Evolutionary conservation across 768 basidiomycete genomes (phyloP), one percentile per base, ranked within the genome.

Genomic region (Phlegmacium glaucopus): DNA sequence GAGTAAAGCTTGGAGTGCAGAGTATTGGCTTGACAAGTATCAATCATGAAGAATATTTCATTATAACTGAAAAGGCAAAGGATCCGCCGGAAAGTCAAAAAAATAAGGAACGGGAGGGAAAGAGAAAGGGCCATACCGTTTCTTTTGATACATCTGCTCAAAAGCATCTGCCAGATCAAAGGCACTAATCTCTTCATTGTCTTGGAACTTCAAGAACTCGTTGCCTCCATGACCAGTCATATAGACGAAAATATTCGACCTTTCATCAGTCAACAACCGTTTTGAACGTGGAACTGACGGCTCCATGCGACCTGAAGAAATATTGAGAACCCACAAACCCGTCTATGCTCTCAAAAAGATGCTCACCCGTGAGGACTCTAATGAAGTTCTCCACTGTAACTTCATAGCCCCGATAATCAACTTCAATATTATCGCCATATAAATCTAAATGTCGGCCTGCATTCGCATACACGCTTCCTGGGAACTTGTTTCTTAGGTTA

Each of bases 171-270:
- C 95, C n/a, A 98, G 80, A 62, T 98, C 96, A 48, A 89, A 92
- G 0, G 95, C 93, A 49, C 89, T 92, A 57, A 98, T 92, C 64
- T 99, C 96, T 66, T 98, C 96, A 63, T 90, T 94, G 62, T 99
- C 96, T 62, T 99, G 96, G 65, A 99, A 98, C 65, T 99, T 98
- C 61, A 99, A 80, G 64, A 98, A 99, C 65, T 96, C 96, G 58
- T 95, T 89, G 1, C 96, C 96, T 10, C 96, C 96, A 57, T 98
- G 96, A 0, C 96, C 96, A 0, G 96, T 95, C 91, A 98, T 90
- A 67, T 96, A 98, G 15, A 99, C 83, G 61, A 98, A 97, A 50
- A 99, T 76, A 59, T 98, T 98, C 6, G 90, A 93, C 25, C 82
- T 74, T 47, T 91, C 87, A 58, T 99, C 94, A 1, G 91, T 87